Evolutionary conservation across 192 early-diverging fungal genomes (phyloP), one percentile per base, ranked within the genome.

Genomic region (Umbelopsis sp.): DNA sequence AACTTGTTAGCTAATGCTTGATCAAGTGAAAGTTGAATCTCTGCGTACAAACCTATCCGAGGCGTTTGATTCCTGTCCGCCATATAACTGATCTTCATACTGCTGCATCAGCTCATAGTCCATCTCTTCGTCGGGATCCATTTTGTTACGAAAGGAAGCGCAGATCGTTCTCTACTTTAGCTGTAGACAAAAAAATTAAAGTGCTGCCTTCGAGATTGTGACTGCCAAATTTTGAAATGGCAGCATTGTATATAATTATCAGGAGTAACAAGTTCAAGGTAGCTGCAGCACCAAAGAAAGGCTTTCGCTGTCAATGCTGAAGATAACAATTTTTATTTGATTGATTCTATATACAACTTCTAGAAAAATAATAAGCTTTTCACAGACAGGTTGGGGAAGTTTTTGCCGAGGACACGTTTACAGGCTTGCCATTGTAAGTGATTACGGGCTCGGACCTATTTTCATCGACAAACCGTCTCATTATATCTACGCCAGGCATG

Each of bases 41-140:
- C 4, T 61, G 7, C 10, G 37, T 10, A 41, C 37, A 41, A 41
- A 61, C 55, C 55, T 61, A 7, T 61, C 55, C 12, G 55, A 61
- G 37, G 16, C 55, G 8, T 61, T 15, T 25, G 55, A 61, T 35
- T 61, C 30, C 30, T 61, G 55, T 35, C 55, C 55, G 2, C 55
- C 55, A 61, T 61, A 61, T n/a, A 61, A 25, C 55, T 61, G 33
- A 16, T 61, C 55, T 18, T 61, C 55, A 35, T 61, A 61, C 55
- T 61, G 55, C 30, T 61, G 55, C 55, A 61, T 61, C 55, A 61
- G 33, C 16, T 61, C 55, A 61, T 61, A 61, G 25, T 61, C 55
- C 33, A 61, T 30, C 33, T 61, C 55, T 22, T 61, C 55, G n/a
- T 61, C 55, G 55, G 18, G 55, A 35, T 61, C 55, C 55, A 61